These are phyloP conservation scores for Suhomyces atakaporum DNA, from an alignment of 1,139 yeast genomes.

Conservation along the genomic window DNA sequence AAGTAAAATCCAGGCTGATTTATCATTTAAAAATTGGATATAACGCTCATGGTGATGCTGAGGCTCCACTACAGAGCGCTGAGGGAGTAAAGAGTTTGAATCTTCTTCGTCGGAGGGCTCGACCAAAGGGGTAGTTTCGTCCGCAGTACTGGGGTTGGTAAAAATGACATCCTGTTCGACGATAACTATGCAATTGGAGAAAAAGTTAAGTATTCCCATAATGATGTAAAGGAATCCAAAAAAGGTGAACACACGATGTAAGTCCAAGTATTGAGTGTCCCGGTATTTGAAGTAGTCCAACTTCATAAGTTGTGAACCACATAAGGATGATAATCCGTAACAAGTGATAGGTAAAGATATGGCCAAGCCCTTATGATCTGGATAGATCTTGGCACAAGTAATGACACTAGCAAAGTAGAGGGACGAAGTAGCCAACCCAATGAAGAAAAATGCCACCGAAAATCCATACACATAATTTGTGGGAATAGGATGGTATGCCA, in stretches of 20 bases:
- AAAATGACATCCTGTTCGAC: slow-evolving; percentile 57
- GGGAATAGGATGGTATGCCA: slow-evolving; percentile 4
- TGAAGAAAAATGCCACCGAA: slow-evolving; percentile 44
- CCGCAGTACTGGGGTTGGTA: slow-evolving; percentile 12
- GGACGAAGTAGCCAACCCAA: slow-evolving; percentile 83
- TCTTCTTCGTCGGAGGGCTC: slow-evolving; percentile 17
- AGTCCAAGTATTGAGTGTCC: slow-evolving; percentile 37
- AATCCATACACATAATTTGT: slow-evolving; percentile 25
- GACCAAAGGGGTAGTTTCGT: slow-evolving; percentile 29
- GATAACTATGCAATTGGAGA: slow-evolving; percentile 64
- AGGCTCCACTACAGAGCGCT: slow-evolving; percentile 39
- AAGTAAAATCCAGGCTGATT: slow-evolving; percentile 65
- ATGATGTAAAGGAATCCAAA: slow-evolving; percentile 59
- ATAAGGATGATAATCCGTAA: slow-evolving; percentile 76
- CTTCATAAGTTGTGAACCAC: slow-evolving; percentile 59
- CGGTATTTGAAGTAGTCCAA: slow-evolving; percentile 36
- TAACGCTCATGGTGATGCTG: slow-evolving; percentile 52
- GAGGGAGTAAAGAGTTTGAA: slow-evolving; percentile 21
- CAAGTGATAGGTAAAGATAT: slow-evolving; percentile 87
- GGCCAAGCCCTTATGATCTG: slow-evolving; percentile 72
- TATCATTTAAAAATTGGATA: slow-evolving; percentile 56
- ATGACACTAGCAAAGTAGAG: slow-evolving; percentile 75
- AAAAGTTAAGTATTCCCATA: slow-evolving; percentile 60
- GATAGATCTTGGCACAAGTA: slow-evolving; percentile 83
- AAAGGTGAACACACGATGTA: slow-evolving; percentile 55